Base-by-base conservation (phyloP, 805 yeast species). In the Saturnispora dispora region DNA sequence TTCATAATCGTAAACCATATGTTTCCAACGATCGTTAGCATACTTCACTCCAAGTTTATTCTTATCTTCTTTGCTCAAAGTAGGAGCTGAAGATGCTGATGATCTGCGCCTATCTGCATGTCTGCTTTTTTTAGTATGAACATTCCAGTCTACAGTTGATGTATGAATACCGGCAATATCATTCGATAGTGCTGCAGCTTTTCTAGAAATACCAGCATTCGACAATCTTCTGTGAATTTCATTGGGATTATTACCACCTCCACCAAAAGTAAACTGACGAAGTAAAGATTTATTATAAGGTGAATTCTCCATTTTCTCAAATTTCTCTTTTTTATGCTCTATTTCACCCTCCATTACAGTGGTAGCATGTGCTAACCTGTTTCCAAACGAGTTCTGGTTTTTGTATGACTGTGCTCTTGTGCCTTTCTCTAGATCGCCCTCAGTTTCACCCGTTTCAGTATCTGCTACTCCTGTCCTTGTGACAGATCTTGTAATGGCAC, bases 111-210 rank as follows among this genome's bases (percentile, higher is more conserved):
- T 40, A n/a, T 20, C n/a, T 5, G 35, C 8, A 27, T 36, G 13
- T 13, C 42, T 23, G 22, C 22, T 47, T 4, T 39, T 18, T 11
- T 28, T 47, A 4, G 48, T 3, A 42, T 48, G 58, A 11, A 40
- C 30, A 25, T 11, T 25, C 18, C 40, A 46, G 35, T 55, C 58
- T 15, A 55, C 46, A 3, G 58, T 53, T 22, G 41, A 33, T 33
- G 25, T 50, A 37, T 64, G 67, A 33, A 72, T 69, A 5, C 79
- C 79, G 2, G 79, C 78, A 42, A 74, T 69, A 49, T 68, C 69
- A 54, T 76, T 70, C 0, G 79, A 63, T 47, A 73, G 69, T 6
- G 61, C 58, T 2, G 75, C 76, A 2, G 78, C 77, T 33, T 62
- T 66, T 9, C 57, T 55, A 1, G 77, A 70, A 47, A 76, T 69